Percentiles rank a stretch among this genome's conserved stretches.
Conservation (phyloP, 129 eudicot genomes). For the Saposhnikovia divaricata region DNA sequence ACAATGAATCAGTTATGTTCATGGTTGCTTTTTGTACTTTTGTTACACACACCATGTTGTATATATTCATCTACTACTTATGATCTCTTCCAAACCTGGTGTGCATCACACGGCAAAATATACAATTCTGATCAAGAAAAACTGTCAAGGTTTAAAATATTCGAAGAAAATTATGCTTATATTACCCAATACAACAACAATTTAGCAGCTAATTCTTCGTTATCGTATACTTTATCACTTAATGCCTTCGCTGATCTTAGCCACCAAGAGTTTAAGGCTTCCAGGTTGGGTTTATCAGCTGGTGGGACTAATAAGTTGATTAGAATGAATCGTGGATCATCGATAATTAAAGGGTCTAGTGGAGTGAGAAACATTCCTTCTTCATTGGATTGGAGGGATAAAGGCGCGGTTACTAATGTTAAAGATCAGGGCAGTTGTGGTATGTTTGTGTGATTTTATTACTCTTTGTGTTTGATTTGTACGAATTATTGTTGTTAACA, state of each 20-base stretch:
- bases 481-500: neutral
- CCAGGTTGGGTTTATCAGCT: constrained; percentile 46
- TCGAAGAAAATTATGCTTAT: constrained; percentile 55
- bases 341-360: constrained; percentile 6
- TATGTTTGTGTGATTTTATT: constrained; percentile 21
- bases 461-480: neutral
- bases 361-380: constrained; percentile 27
- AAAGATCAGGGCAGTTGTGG: constrained; percentile 97
- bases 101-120: constrained; percentile 43
- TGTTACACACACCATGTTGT: neutral
- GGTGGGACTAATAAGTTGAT: constrained; percentile 36
- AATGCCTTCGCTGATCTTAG: constrained; percentile 91
- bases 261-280: constrained; percentile 65
- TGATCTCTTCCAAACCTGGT: constrained; percentile 66
- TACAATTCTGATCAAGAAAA: constrained; percentile 55
- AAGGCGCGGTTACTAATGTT: constrained; percentile 81
- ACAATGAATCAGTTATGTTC: constrained; percentile 28
- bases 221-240: constrained; percentile 46
- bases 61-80: constrained; percentile 31
- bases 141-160: constrained; percentile 38
- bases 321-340: constrained; percentile 33
- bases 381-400: constrained; percentile 74
- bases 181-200: constrained; percentile 37
- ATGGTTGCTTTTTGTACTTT: neutral
- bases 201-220: constrained; percentile 22